These are phyloP conservation scores for Crucibulum laeve DNA, from an alignment of 768 basidiomycete species.

Conservation along the genomic window DNA sequence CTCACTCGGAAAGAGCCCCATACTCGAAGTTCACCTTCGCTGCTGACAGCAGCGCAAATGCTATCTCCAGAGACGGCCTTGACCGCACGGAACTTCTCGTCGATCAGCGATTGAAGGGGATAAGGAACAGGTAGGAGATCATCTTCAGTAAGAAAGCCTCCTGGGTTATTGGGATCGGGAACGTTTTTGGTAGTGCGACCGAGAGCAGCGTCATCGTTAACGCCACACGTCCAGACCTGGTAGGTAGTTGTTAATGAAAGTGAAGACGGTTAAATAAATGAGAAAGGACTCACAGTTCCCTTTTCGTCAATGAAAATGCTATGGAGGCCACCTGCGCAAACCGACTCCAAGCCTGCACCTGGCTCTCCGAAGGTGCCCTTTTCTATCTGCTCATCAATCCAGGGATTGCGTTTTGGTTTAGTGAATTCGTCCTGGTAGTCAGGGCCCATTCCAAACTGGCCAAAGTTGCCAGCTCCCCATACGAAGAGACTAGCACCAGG, in stretches of 20 bases:
- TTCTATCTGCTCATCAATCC: slow-evolving; percentile 73
- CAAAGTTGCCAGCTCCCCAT: slow-evolving; percentile 93
- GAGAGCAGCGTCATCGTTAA: slow-evolving; percentile 86
- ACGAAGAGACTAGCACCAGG: slow-evolving; percentile 76
- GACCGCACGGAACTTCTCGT: slow-evolving; percentile 82
- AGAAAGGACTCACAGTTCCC: slow-evolving; percentile 65
- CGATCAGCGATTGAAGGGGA: slow-evolving; percentile 63
- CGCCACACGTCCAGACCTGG: slow-evolving; percentile 84
- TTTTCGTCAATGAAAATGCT: slow-evolving; percentile 84
- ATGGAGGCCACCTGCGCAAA: slow-evolving; percentile 87
- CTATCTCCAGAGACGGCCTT: slow-evolving; percentile 83
- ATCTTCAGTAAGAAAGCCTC: slow-evolving; percentile 50
- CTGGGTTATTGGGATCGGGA: slow-evolving; percentile 59
- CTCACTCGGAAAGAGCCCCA: slow-evolving; percentile 90
- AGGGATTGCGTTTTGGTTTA: slow-evolving; percentile 72
- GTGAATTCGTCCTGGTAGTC: slow-evolving; percentile 65
- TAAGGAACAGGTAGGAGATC: slow-evolving; percentile 55
- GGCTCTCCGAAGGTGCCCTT: slow-evolving; percentile 66
- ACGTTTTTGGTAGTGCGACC: slow-evolving; percentile 68
- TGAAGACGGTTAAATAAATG: not conserved
- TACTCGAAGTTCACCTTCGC: slow-evolving; percentile 74
- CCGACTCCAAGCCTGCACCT: slow-evolving; percentile 75
- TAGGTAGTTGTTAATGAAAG: slow-evolving; percentile 1
- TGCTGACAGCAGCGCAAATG: slow-evolving; percentile 80
- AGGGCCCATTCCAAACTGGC: slow-evolving; percentile 91